Conservation (phyloP, 1,139 yeast genomes). For the Hanseniaspora uvarum region DNA sequence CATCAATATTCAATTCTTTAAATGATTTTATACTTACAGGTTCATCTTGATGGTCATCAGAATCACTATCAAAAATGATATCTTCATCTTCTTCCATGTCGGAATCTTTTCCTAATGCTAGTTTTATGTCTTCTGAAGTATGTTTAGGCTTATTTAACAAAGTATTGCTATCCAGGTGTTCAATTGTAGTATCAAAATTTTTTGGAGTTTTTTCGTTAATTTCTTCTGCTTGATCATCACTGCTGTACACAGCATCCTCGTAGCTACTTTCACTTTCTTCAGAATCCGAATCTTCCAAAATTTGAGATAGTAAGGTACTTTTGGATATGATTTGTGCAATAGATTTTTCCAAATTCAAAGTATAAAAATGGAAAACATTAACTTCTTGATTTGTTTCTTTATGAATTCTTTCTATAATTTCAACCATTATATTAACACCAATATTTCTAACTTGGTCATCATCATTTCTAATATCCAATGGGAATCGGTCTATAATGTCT, state of each 20-base stretch:
- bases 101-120: conserved; percentile 22
- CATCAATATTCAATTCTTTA: conserved; percentile 29
- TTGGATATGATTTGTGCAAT: conserved; percentile 71
- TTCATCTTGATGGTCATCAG: conserved; percentile 16
- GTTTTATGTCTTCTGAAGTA: conserved; percentile 21
- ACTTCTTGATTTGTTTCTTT: conserved; percentile 45
- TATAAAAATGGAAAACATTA: conserved; percentile 81
- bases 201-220: conserved; percentile 19
- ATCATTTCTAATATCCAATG: conserved; percentile 53
- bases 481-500: conserved; percentile 41
- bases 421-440: conserved; percentile 66
- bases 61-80: conserved; percentile 21
- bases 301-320: conserved; percentile 41
- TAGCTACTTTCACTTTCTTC: conserved; percentile 10
- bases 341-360: conserved; percentile 80
- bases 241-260: conserved; percentile 5
- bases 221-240: conserved; percentile 33
- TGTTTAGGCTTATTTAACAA: not conserved
- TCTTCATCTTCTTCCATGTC: conserved; percentile 24
- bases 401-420: conserved; percentile 51
- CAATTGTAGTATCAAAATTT: not conserved
- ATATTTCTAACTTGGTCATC: conserved; percentile 76
- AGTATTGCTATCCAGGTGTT: not conserved
- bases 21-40: conserved; percentile 19
- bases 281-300: conserved; percentile 29